Evolutionary conservation across 768 basidiomycete genomes (phyloP).

Genomic region (Mycena kentingensis): DNA sequence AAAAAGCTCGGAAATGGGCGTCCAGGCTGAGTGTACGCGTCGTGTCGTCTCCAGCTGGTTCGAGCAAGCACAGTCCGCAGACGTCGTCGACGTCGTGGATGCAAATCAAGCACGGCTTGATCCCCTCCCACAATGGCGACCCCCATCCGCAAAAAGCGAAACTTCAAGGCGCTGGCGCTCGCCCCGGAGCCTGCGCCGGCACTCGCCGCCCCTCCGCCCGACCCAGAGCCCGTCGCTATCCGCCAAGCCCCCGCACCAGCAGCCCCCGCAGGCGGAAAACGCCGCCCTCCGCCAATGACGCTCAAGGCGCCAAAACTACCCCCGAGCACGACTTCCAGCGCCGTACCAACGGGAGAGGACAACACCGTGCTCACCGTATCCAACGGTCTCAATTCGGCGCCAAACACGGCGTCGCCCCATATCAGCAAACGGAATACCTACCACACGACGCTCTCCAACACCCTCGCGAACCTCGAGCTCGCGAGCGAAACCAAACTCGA

Average conservation of each 20-base stretch:
- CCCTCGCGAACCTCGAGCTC: slow-evolving; percentile 84
- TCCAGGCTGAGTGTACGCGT: no score
- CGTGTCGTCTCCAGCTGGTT: no score
- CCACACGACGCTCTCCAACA: slow-evolving; percentile 78
- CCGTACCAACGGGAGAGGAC: slow-evolving; percentile 45
- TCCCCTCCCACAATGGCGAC: slow-evolving; percentile 48
- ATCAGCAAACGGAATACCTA: slow-evolving; percentile 68
- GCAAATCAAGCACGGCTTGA: no score
- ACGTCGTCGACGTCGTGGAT: no score
- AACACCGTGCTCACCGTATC: slow-evolving; percentile 51
- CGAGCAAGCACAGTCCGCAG: no score
- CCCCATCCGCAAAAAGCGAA: slow-evolving; percentile 86
- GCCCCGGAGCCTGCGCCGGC: slow-evolving; percentile 47
- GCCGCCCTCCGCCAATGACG: slow-evolving; percentile 81
- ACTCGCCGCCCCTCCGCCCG: slow-evolving; percentile 33
- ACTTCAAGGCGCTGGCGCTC: slow-evolving; percentile 85
- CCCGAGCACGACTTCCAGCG: slow-evolving; percentile 41
- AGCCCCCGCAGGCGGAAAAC: slow-evolving; percentile 57
- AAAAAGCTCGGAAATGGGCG: no score
- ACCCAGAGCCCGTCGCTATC: slow-evolving; percentile 45
- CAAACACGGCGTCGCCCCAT: slow-evolving; percentile 48
- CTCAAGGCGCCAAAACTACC: slow-evolving; percentile 71
- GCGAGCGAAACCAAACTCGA: slow-evolving; percentile 85
- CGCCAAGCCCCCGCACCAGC: slow-evolving; percentile 51
- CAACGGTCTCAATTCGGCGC: slow-evolving; percentile 54